Conservation (phyloP, 257 asterid species). For the Mentha longifolia region DNA sequence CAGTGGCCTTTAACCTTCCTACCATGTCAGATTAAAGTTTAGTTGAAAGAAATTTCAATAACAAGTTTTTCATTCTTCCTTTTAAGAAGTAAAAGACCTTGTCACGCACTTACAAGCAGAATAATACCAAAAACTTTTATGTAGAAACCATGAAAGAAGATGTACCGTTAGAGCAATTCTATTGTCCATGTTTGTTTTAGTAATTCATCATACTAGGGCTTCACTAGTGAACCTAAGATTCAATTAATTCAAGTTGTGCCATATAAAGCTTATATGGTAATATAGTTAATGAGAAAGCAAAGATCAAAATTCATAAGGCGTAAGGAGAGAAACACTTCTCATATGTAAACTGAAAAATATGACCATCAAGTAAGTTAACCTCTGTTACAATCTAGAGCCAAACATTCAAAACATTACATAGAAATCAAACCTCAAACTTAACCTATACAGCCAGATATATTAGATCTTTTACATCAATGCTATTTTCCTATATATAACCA, state of each 20-base stretch:
- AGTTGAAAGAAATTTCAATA: constrained; percentile 34
- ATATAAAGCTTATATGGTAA: not conserved
- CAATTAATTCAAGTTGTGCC: not conserved
- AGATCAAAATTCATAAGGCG: constrained; percentile 9
- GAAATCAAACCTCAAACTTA: not conserved
- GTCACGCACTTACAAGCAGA: constrained; percentile 10
- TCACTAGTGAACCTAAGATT: not conserved
- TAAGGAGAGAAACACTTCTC: not conserved
- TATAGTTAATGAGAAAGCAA: not conserved
- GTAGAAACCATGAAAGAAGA: constrained; percentile 16
- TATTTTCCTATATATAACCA: not conserved
- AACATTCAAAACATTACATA: not conserved
- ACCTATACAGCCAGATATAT: not conserved
- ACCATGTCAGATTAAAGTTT: constrained; percentile 64
- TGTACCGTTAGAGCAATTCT: not conserved
- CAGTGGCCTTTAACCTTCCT: constrained; percentile 99
- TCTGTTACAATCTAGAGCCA: not conserved
- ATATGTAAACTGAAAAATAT: not conserved
- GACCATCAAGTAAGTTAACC: not conserved
- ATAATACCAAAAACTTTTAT: constrained; percentile 18
- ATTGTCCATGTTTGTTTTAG: not conserved
- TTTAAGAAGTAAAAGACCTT: not conserved
- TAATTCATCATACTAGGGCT: constrained; percentile 7
- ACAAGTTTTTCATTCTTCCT: not conserved
- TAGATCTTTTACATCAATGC: constrained; percentile 3